Conservation (phyloP, 768 basidiomycete genomes). For the Psilocybe subaeruginosa region DNA sequence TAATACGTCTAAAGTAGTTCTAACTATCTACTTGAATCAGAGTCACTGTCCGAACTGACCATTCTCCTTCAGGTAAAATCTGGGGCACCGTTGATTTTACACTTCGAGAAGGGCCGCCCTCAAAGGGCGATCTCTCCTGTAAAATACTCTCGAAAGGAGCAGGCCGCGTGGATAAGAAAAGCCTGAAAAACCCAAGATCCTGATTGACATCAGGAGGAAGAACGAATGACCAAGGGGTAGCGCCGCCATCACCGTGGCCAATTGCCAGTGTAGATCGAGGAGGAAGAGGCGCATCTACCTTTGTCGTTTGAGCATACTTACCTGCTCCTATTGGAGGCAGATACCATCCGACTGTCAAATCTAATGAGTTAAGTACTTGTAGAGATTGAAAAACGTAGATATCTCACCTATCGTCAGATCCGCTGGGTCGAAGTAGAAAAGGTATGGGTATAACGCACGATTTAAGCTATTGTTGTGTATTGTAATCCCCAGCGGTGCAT, state of each 20-base stretch:
- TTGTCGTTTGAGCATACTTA: slow-evolving; percentile 16
- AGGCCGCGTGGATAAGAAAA: slow-evolving; percentile 41
- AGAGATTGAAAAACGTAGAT: background rate
- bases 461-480: slow-evolving; percentile 34
- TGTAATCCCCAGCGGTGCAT: slow-evolving; percentile 29
- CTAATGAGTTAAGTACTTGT: background rate
- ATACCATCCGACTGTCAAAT: slow-evolving; percentile 28
- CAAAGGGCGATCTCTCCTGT: slow-evolving; percentile 23
- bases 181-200: slow-evolving; percentile 46
- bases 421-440: slow-evolving; percentile 47
- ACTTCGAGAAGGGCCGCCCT: background rate
- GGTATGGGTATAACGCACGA: slow-evolving; percentile 37
- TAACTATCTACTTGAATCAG: background rate
- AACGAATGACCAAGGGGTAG: slow-evolving; percentile 31
- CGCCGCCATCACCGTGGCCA: slow-evolving; percentile 43
- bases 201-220: slow-evolving; percentile 30
- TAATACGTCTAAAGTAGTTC: background rate
- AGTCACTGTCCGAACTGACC: slow-evolving; percentile 8
- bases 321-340: slow-evolving; percentile 31
- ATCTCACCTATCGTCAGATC: slow-evolving; percentile 37
- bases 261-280: slow-evolving; percentile 32
- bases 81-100: background rate
- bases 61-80: background rate
- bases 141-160: slow-evolving; percentile 35
- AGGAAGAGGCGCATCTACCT: slow-evolving; percentile 29